Evolutionary conservation across 2,329 filamentous ascomycete species (phyloP).

Genomic region (Juglanconis oblonga): DNA sequence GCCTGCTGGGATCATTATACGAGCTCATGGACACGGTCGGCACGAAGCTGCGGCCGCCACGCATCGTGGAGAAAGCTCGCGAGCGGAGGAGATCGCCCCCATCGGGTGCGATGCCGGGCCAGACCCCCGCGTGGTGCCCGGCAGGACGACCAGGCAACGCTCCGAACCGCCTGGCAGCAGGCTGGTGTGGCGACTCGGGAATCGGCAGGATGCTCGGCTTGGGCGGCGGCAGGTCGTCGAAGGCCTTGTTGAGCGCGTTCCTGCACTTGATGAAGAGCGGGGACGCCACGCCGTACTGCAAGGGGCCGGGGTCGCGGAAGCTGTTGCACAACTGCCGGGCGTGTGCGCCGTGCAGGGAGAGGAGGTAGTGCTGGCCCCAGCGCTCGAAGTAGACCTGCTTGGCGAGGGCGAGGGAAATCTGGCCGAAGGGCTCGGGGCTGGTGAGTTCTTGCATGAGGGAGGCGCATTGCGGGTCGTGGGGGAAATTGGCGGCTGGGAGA

Average conservation of each 20-base stretch:
- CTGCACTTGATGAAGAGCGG: slow-evolving; percentile 51
- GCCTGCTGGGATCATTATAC: slow-evolving; percentile 40
- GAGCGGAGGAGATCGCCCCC: slow-evolving; percentile 18
- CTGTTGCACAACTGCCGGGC: slow-evolving; percentile 56
- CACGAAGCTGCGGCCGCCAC: neutral
- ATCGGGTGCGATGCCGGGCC: neutral
- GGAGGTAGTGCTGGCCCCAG: slow-evolving; percentile 60
- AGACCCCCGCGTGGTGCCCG: neutral
- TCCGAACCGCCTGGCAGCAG: no score
- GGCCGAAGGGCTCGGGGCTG: slow-evolving; percentile 41
- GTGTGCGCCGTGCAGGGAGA: slow-evolving; percentile 54
- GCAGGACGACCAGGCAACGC: neutral
- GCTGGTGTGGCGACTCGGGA: no score
- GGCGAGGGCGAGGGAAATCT: slow-evolving; percentile 47
- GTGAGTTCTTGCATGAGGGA: slow-evolving; percentile 49
- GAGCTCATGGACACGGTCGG: slow-evolving; percentile 35
- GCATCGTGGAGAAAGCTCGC: slow-evolving; percentile 17
- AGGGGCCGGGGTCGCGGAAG: slow-evolving; percentile 59
- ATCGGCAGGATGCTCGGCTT: slow-evolving; percentile 30
- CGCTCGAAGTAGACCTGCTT: slow-evolving; percentile 35
- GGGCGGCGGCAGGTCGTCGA: slow-evolving; percentile 45
- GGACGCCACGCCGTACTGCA: slow-evolving; percentile 49
- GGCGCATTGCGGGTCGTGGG: slow-evolving; percentile 36
- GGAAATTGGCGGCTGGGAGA: slow-evolving; percentile 33
- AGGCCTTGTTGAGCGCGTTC: slow-evolving; percentile 45